Percentiles rank a stretch among this genome's conserved stretches.
phyloP scores from a whole-genome alignment of 108 stramenopile genomes.

The Cyclotella choctawhatcheeana region DNA sequence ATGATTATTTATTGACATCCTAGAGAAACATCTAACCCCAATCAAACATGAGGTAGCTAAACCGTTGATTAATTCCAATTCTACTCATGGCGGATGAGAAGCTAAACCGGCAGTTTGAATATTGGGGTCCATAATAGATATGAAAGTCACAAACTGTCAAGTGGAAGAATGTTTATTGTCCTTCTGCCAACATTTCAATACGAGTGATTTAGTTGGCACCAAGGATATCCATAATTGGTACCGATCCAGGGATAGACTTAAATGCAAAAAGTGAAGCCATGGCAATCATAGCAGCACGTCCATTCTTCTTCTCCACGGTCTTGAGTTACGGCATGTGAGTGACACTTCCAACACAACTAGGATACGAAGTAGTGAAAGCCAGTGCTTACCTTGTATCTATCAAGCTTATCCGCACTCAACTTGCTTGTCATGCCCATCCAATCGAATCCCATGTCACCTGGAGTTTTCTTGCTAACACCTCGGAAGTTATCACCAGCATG shows the following conservation, averaged over 20 bases:
- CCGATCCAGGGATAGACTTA: conserved; percentile 86
- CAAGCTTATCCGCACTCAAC: conserved; percentile 61
- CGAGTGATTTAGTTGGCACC: conserved; percentile 63
- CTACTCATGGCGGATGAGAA: neutral
- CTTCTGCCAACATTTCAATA: neutral
- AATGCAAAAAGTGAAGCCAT: conserved; percentile 90
- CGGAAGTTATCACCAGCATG: conserved; percentile 92
- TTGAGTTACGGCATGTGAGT: no score
- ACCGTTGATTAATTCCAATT: neutral
- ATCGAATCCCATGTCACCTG: conserved; percentile 87
- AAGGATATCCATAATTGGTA: conserved; percentile 89
- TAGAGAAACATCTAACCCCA: conserved; percentile 5
- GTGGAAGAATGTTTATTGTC: no score
- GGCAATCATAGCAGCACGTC: conserved; percentile 92
- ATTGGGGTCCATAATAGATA: neutral
- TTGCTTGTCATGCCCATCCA: conserved; percentile 77
- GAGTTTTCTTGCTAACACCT: conserved; percentile 84
- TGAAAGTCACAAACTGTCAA: neutral
- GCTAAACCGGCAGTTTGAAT: neutral
- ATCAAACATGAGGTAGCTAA: neutral
- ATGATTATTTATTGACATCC: neutral
- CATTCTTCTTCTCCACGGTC: conserved; percentile 86
- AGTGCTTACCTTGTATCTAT: no score
- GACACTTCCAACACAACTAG: no score
- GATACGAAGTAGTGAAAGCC: no score